phyloP scores from a whole-genome alignment of 2,329 filamentous ascomycete genomes.

The Calonectria pseudoturangicola region DNA sequence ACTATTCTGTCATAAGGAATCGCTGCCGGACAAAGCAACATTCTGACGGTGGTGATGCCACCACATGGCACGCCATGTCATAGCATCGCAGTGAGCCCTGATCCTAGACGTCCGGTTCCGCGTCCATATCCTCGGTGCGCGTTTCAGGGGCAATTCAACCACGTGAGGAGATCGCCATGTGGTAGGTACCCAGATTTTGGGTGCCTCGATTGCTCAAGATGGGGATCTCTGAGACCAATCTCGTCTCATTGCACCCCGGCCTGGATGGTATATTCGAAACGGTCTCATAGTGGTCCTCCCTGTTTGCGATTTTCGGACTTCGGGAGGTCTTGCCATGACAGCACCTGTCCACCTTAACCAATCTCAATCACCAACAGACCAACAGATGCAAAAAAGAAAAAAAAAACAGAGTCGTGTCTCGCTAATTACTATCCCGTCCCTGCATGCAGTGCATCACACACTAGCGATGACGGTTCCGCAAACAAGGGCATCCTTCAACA shows the following conservation, averaged over 20 bases:
- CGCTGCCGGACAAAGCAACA: not conserved
- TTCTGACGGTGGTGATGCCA: conserved; percentile 42
- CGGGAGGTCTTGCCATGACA: conserved; percentile 36
- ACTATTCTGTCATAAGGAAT: conserved; percentile 40
- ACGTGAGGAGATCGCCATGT: conserved; percentile 47
- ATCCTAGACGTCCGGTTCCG: conserved; percentile 39
- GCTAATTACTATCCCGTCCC: conserved; percentile 34
- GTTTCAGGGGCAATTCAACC: conserved; percentile 50
- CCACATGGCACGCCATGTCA: conserved; percentile 42
- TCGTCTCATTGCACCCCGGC: conserved; percentile 40
- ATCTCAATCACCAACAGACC: conserved; percentile 37
- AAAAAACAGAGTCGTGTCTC: conserved; percentile 33
- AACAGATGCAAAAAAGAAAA: conserved; percentile 37
- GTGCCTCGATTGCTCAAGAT: conserved; percentile 37
- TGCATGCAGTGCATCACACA: conserved; percentile 34
- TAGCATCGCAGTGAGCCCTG: conserved; percentile 32
- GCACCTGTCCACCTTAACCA: conserved; percentile 36
- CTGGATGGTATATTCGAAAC: conserved; percentile 37
- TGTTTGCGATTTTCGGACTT: conserved; percentile 24
- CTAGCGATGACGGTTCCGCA: conserved; percentile 34
- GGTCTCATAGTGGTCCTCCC: conserved; percentile 15
- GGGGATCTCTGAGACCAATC: conserved; percentile 40
- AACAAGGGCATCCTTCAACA: conserved; percentile 33
- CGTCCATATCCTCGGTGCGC: conserved; percentile 46
- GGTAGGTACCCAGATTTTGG: conserved; percentile 47